phyloP scores from a whole-genome alignment of 768 basidiomycete species.

The Paxillus involutus region DNA sequence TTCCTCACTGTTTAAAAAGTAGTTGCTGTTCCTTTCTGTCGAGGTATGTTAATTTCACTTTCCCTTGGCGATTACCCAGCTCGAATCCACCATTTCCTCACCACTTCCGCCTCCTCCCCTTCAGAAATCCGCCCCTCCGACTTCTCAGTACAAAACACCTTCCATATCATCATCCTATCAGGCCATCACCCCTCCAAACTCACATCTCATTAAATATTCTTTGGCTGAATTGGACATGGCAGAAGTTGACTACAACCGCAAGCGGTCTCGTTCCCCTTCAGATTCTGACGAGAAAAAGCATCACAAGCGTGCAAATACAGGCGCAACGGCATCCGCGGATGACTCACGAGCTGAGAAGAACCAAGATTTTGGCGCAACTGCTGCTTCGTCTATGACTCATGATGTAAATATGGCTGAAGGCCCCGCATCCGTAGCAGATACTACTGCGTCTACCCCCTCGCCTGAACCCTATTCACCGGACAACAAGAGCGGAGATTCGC shows the following conservation, averaged over 20 bases:
- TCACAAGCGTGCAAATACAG: constrained; percentile 83
- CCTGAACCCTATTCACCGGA: constrained; percentile 45
- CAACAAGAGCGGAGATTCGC: constrained; percentile 41
- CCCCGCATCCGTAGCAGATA: constrained; percentile 38
- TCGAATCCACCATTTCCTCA: constrained; percentile 57
- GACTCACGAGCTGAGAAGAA: constrained; percentile 51
- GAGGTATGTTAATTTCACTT: constrained; percentile 37
- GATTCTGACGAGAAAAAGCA: constrained; percentile 78
- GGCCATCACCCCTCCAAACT: constrained; percentile 41
- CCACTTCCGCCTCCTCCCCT: constrained; percentile 51
- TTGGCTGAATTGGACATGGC: constrained; percentile 71
- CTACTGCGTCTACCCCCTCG: constrained; percentile 58
- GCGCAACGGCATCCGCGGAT: constrained; percentile 62
- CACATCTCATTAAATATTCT: constrained; percentile 36
- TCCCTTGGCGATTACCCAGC: constrained; percentile 44
- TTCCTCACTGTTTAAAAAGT: not conserved
- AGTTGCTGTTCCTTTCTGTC: not conserved
- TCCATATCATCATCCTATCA: constrained; percentile 40
- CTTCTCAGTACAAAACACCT: constrained; percentile 39
- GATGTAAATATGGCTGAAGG: constrained; percentile 69
- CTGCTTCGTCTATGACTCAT: constrained; percentile 38
- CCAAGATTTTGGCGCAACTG: constrained; percentile 43
- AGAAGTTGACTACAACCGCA: constrained; percentile 83
- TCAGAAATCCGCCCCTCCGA: constrained; percentile 46
- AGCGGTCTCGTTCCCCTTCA: constrained; percentile 84